A percentile compares a stretch with the other conserved stretches of the same genome.
Evolutionary conservation across 495 filamentous ascomycete species (phyloP).

Genomic region (Choiromyces venosus): DNA sequence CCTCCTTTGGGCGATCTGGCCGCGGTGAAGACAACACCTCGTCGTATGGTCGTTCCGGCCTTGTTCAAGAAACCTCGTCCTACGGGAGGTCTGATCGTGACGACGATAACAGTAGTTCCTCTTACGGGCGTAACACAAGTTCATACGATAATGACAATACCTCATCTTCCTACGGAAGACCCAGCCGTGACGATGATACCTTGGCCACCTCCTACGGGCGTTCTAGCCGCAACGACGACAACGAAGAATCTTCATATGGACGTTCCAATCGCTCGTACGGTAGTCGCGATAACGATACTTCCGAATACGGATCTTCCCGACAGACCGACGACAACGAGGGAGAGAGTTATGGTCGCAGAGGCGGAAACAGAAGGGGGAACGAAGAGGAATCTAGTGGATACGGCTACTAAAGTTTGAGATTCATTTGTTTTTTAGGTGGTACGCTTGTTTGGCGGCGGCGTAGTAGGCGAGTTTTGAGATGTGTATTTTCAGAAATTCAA

Average conservation of each 20-base stretch:
- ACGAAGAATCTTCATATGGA: slow-evolving; percentile 9
- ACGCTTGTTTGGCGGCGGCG: neutral
- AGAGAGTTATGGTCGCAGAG: slow-evolving; percentile 2
- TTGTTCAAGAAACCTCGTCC: slow-evolving; percentile 4
- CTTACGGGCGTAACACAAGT: slow-evolving; percentile 8
- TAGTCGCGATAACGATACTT: neutral
- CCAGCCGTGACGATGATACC: neutral
- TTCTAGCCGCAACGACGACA: neutral
- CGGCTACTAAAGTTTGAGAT: neutral
- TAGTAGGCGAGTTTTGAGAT: neutral
- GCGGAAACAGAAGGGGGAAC: neutral
- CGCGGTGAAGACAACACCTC: neutral
- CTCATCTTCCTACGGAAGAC: neutral
- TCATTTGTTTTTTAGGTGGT: neutral
- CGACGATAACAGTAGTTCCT: slow-evolving; percentile 2
- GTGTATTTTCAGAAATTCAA: neutral
- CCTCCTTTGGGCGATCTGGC: neutral
- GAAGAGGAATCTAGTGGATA: slow-evolving; percentile 6
- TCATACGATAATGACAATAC: neutral
- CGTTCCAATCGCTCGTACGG: neutral
- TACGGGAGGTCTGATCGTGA: slow-evolving; percentile 9
- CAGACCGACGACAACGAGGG: slow-evolving; percentile 1
- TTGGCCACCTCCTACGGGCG: neutral
- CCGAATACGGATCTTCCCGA: neutral
- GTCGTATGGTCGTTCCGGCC: slow-evolving; percentile 1